These are phyloP conservation scores for Rhodomyrtus tomentosa DNA, from an alignment of 345 rosid genomes.

Conservation along the genomic window DNA sequence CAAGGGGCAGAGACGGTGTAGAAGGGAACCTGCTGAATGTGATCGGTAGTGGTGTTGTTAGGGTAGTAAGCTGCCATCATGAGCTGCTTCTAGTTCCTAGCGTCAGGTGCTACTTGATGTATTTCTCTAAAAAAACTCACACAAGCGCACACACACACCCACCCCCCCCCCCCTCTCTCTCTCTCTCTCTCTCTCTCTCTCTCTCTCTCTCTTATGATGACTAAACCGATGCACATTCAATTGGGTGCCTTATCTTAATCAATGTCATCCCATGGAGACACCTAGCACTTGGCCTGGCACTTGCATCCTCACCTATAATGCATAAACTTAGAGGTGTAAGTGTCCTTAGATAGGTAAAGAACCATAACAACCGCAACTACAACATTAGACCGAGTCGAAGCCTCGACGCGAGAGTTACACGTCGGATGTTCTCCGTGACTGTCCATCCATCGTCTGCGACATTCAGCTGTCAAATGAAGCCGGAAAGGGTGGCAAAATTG, in stretches of 20 bases:
- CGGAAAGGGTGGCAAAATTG: too few relatives aligned
- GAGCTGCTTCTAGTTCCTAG: conserved; percentile 77
- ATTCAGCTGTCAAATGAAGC: not conserved
- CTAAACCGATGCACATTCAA: not conserved
- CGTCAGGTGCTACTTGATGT: conserved; percentile 90
- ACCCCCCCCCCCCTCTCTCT: not conserved
- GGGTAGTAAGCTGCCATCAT: conserved; percentile 96
- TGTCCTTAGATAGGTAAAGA: not conserved
- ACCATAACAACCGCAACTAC: not conserved
- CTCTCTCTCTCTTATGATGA: not conserved
- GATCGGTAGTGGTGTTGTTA: conserved; percentile 98
- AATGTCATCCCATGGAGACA: not conserved
- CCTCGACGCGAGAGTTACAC: not conserved
- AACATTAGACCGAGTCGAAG: not conserved
- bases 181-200: not conserved
- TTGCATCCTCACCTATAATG: not conserved
- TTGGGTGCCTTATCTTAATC: not conserved
- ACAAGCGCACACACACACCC: not conserved
- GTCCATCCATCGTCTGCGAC: not conserved
- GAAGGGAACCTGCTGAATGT: conserved; percentile 77
- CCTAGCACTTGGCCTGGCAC: not conserved
- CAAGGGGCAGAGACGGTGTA: not conserved
- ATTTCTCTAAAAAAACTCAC: not conserved
- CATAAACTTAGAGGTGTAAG: not conserved
- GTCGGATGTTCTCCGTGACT: not conserved